Evolutionary conservation across 164 flowering plant genomes (phyloP).

Genomic region (Chimonanthus praecox): DNA sequence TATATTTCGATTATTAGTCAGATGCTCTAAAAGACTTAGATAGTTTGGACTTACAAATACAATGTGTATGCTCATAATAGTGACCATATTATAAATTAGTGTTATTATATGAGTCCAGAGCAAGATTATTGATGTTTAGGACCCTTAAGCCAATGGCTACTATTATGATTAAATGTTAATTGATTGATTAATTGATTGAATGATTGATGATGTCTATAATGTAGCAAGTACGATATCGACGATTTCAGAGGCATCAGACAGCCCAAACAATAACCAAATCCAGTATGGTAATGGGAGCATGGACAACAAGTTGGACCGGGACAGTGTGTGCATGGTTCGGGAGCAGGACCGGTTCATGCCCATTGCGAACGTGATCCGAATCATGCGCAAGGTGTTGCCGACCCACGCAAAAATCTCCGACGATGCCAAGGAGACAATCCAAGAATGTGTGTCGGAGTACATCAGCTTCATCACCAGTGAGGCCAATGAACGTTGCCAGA

Average conservation of each 20-base stretch:
- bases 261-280: not conserved
- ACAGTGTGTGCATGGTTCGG: constrained; percentile 49
- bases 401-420: constrained; percentile 76
- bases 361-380: constrained; percentile 69
- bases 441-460: too few species aligned
- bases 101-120: too few species aligned
- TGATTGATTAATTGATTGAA: too few species aligned
- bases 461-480: constrained; percentile 20
- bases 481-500: constrained; percentile 66
- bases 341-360: constrained; percentile 89
- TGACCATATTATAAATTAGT: too few species aligned
- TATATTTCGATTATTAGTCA: too few species aligned
- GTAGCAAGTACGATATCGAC: not conserved
- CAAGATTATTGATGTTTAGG: too few species aligned
- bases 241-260: not conserved
- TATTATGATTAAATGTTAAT: too few species aligned
- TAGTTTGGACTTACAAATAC: too few species aligned
- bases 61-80: too few species aligned
- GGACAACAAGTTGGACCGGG: constrained; percentile 12
- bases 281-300: not conserved
- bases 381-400: constrained; percentile 71
- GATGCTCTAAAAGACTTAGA: too few species aligned
- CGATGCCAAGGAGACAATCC: constrained; percentile 34
- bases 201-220: not conserved
- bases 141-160: too few species aligned